Conservation (phyloP, 345 rosid genomes). For the Raphanus raphanistrum region DNA sequence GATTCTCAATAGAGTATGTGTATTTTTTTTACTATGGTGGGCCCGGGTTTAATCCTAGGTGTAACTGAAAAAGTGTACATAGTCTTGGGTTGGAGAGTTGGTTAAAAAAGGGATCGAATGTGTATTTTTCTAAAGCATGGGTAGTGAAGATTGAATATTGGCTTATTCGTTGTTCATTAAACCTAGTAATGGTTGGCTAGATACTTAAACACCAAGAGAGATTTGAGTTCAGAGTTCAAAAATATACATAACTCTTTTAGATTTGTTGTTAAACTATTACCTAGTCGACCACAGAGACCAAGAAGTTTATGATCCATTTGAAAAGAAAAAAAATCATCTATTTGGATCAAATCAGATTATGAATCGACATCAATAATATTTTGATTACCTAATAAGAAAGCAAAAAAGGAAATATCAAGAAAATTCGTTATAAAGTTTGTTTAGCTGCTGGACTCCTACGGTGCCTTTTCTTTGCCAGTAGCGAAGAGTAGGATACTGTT, state of each 20-base stretch:
- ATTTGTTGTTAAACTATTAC: background rate
- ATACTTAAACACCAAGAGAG: background rate
- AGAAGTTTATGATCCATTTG: too few relatives aligned
- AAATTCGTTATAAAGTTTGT: background rate
- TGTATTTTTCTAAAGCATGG: constrained; percentile 33
- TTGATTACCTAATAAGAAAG: background rate
- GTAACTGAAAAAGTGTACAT: constrained; percentile 49
- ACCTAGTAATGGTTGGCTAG: constrained; percentile 7
- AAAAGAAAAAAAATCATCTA: too few relatives aligned
- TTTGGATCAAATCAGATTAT: too few relatives aligned
- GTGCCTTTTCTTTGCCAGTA: background rate
- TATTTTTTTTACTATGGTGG: constrained; percentile 97
- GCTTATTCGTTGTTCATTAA: constrained; percentile 2
- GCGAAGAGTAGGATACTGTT: too few relatives aligned
- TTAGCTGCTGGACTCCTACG: too few relatives aligned
- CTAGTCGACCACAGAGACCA: background rate
- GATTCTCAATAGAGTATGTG: constrained; percentile 73
- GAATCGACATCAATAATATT: background rate
- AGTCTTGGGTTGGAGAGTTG: too few relatives aligned
- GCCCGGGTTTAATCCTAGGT: constrained; percentile 74
- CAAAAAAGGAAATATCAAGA: background rate
- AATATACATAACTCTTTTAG: background rate
- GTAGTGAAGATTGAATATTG: constrained; percentile 23
- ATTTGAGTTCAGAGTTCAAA: constrained; percentile 16
- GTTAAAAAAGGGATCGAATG: constrained; percentile 12